Conservation (phyloP, 495 filamentous ascomycete genomes). For the Aspergillus taichungensis region DNA sequence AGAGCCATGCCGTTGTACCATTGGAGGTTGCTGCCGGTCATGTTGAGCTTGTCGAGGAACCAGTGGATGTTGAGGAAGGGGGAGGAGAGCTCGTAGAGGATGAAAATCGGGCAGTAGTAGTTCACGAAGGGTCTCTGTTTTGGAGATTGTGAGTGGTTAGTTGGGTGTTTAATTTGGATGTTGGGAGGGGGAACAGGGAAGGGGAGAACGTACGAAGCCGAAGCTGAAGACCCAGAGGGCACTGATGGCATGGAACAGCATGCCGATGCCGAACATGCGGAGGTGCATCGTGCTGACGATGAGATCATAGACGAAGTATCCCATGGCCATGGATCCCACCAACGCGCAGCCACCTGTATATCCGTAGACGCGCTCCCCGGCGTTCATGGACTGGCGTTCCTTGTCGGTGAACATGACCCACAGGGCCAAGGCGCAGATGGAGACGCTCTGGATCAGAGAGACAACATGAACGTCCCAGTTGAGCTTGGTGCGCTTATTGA, state of each 20-base stretch:
- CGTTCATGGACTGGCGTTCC: slow-evolving; percentile 64
- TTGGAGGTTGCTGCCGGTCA: slow-evolving; percentile 77
- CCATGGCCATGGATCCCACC: slow-evolving; percentile 73
- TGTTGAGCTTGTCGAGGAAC: slow-evolving; percentile 96
- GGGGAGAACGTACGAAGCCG: slow-evolving; percentile 69
- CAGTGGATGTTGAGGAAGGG: slow-evolving; percentile 97
- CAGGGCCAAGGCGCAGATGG: slow-evolving; percentile 71
- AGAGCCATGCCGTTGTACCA: slow-evolving; percentile 75
- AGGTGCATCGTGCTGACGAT: slow-evolving; percentile 62
- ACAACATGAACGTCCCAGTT: slow-evolving; percentile 99
- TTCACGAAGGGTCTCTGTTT: slow-evolving; percentile 82
- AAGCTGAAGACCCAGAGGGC: slow-evolving; percentile 81
- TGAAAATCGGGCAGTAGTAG: slow-evolving; percentile 83
- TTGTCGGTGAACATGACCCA: slow-evolving; percentile 76
- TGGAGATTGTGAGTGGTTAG: neutral
- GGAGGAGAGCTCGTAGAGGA: slow-evolving; percentile 94
- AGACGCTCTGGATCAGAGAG: slow-evolving; percentile 71
- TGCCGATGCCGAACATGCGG: slow-evolving; percentile 75
- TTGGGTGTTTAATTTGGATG: neutral
- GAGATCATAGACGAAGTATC: slow-evolving; percentile 97
- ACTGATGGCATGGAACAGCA: slow-evolving; percentile 81
- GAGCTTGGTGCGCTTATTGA: slow-evolving; percentile 59
- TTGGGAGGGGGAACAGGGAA: neutral
- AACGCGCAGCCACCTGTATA: slow-evolving; percentile 78
- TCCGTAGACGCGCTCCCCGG: slow-evolving; percentile 74